Evolutionary conservation across 371 early-diverging fungal genomes (phyloP).

Genomic region (Mucor piriformis): DNA sequence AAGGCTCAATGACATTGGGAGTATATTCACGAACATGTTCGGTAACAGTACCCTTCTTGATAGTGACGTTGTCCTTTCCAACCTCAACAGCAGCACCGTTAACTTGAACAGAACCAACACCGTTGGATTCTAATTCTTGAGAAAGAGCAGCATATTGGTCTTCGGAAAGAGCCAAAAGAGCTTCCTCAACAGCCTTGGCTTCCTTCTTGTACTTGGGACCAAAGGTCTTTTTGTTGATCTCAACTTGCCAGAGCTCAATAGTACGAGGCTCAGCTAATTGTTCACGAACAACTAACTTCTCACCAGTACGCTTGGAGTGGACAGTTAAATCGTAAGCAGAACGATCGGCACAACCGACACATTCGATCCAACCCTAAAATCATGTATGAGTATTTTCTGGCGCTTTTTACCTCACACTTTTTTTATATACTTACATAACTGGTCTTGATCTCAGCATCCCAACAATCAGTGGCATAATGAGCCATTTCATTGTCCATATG

Average conservation of each 20-base stretch:
- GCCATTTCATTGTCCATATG: slow-evolving; percentile 99
- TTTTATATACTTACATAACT: slow-evolving; percentile 55
- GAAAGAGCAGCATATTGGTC: slow-evolving; percentile 63
- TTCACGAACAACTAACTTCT: slow-evolving; percentile 94
- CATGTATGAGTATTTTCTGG: not conserved
- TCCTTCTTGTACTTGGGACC: slow-evolving; percentile 93
- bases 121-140: slow-evolving; percentile 57
- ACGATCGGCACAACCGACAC: slow-evolving; percentile 99
- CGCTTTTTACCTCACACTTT: slow-evolving; percentile 3
- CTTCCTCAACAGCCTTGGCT: slow-evolving; percentile 86
- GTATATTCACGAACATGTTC: slow-evolving; percentile 93
- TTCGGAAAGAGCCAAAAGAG: slow-evolving; percentile 68
- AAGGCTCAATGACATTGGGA: slow-evolving; percentile 99
- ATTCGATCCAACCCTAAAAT: slow-evolving; percentile 98
- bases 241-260: slow-evolving; percentile 78
- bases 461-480: slow-evolving; percentile 99
- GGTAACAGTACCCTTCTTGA: slow-evolving; percentile 75
- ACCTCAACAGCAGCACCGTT: slow-evolving; percentile 78
- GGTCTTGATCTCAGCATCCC: slow-evolving; percentile 97
- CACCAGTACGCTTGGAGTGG: slow-evolving; percentile 90
- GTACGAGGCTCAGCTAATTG: slow-evolving; percentile 83
- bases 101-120: slow-evolving; percentile 53
- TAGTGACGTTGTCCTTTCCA: slow-evolving; percentile 72
- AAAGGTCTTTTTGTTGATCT: slow-evolving; percentile 92
- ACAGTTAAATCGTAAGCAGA: slow-evolving; percentile 97